Evolutionary conservation across 192 early-diverging fungal species (phyloP), one percentile per base, ranked within the genome.

Genomic region (Umbelopsis sp.): DNA sequence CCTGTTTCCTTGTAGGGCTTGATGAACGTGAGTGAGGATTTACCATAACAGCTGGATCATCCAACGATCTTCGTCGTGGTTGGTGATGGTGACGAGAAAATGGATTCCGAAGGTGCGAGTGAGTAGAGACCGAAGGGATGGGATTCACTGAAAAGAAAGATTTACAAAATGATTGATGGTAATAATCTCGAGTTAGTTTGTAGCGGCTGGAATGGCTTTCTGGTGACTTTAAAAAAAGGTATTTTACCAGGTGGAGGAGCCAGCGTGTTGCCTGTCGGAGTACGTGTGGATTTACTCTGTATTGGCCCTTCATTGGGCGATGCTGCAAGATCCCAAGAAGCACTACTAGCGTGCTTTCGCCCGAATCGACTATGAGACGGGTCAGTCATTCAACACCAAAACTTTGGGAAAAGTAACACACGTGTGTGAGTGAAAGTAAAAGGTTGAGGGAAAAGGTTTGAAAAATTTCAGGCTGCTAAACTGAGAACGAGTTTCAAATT

Each of bases 1-100:
- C 55, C 12, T 61, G 55, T 61, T 61, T 61, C 55, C 55, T 61
- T 1, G 55, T 61, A 18, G 55, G 55, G 7, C 55, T 61, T 16
- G 55, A 61, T 61, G 55, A 35, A 35, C 55, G 55, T 61, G 55
- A 61, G 11, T 61, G 55, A 35, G 25, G 55, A 61, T 61, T 61
- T 15, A 61, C 55, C 55, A 61, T 61, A 16, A 8, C 55, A 27
- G 55, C 55, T 61, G 55, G 55, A 61, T 61, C 33, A 61, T 61
- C 55, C 55, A 61, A 61, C 12, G 55, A 61, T 61, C 55, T 61
- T 61, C 55, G 25, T 30, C 55, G 55, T 61, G 55, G 55, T 25
- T 33, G 30, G 33, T 61, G 55, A 12, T 27, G 55, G n/a, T 61
- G 55, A 61, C 55, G 55, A 33, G 55, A 12, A 35, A 61, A 61